Evolutionary conservation across 192 early-diverging fungal genomes (phyloP).

Genomic region (Diversispora eburnea): DNA sequence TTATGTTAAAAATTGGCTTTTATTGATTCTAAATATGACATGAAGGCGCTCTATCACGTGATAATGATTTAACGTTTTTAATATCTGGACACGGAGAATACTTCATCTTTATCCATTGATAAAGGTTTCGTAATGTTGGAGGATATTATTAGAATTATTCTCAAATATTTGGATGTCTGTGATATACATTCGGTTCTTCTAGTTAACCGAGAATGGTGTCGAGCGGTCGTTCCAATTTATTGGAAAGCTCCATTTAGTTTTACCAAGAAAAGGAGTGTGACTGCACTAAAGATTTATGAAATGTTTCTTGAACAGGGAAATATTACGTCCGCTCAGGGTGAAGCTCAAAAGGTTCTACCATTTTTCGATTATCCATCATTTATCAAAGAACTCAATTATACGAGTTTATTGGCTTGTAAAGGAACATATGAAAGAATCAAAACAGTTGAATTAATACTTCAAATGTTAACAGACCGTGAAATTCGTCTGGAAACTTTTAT

Average conservation of each 20-base stretch:
- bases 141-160: not conserved
- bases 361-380: constrained; percentile 25
- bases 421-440: not conserved
- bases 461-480: constrained; percentile 21
- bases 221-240: constrained; percentile 15
- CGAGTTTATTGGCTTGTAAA: not conserved
- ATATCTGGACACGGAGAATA: too few relatives aligned
- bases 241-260: constrained; percentile 26
- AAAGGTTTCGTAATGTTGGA: too few relatives aligned
- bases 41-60: too few relatives aligned
- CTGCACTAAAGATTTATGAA: constrained; percentile 21
- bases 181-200: constrained; percentile 26
- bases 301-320: constrained; percentile 15
- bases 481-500: constrained; percentile 17
- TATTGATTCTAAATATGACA: too few relatives aligned
- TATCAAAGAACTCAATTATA: constrained; percentile 26
- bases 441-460: constrained; percentile 12
- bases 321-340: not conserved
- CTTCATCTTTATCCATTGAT: too few relatives aligned
- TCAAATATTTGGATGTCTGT: constrained; percentile 20
- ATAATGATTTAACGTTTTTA: too few relatives aligned
- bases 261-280: constrained; percentile 16
- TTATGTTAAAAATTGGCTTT: too few relatives aligned
- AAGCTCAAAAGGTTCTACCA: not conserved
- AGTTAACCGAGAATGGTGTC: not conserved